Base-by-base conservation (phyloP, 352 stramenopile species). In the Phytophthora macrochlamydospora region DNA sequence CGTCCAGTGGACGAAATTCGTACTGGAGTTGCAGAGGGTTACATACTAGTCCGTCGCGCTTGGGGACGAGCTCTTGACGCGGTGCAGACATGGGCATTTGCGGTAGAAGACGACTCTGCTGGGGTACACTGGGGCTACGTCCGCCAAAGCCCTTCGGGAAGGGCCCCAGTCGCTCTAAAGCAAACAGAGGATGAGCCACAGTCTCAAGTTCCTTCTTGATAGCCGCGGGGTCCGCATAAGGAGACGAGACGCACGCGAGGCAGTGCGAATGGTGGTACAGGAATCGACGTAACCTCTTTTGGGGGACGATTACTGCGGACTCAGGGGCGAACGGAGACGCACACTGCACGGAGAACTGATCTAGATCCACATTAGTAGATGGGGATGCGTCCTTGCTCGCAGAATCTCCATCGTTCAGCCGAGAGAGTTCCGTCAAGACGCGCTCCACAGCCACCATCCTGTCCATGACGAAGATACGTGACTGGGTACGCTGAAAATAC, bases 31-130 rank as follows among this genome's bases (percentile, higher is more conserved):
- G 68, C 33, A 89, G 59, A 24, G 85, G 81, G 4, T 83, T 35
- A 13, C 76, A 65, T 33, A 94, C 85, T 59, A 95, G 76, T 5
- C 56, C 59, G 11, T 59, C 50, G 28, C 73, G 69, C 65, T 60
- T 67, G 0, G 87, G 82, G 13, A 88, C 79, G 52, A 94, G 82
- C 66, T 89, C 71, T 14, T 74, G 65, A 35, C 71, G 78, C 6
- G 76, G 61, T 14, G 73, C 62, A 56, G 83, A 86, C 73, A 94
- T 84, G 43, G 85, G 81, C 64, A 93, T 67, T 55, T 95, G 84
- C n/a, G 84, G 73, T 56, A 94, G 61, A 7, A 92, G 56, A 11
- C 87, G 85, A 51, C 83, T 94, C 8, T 60, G 74, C 53, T 64
- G 37, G 40, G 55, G 59, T 28, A 73, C 54, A 2, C 37, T 31